Base-by-base conservation (phyloP, 1,284 basidiomycete genomes). In the Malassezia slooffiae region DNA sequence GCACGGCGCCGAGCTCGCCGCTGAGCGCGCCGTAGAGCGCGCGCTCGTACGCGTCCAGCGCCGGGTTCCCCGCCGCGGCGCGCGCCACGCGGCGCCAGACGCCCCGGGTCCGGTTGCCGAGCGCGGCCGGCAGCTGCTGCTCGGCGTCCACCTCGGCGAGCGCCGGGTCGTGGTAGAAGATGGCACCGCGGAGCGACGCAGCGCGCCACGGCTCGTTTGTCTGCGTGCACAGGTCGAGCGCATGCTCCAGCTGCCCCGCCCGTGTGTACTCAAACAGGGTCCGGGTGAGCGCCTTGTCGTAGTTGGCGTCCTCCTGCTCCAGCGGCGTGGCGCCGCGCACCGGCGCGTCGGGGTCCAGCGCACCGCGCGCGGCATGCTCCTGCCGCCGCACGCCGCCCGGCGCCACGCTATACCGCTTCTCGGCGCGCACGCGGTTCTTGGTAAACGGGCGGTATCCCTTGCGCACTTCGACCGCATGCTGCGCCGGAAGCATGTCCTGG, bases 181-280 rank as follows among this genome's bases (percentile, higher is more conserved):
- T 55, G 12, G 83, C 80, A 2, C 87, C 88, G 4, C 82, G 77
- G 23, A 91, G 78, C 44, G 81, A 83, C 0, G 85, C 85, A 1
- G 86, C 85, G 22, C 87, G 76, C 90, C 90, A 96, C 3, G 85
- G 82, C 57, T 91, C 85, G 50, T 87, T 81, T 0, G 84, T 82
- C 58, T 80, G 80, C 52, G 81, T 74, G 63, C 86, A 91, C 11
- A 90, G 72, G 29, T 85, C 81, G 8, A 90, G 75, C 0, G 89
- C 90, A 15, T 83, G 79, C 21, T 83, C 82, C 15, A 93, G 70
- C 53, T 81, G 75, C 13, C 91, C 91, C 4, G 82, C 80, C 24
- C 87, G 78, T 7, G 88, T 74, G 55, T 82, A 82, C 26, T 80
- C 77, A 70, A 85, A 89, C 13, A 90, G 66, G 0, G 81, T 78